Evolutionary conservation across 1,284 basidiomycete species (phyloP).

Genomic region (Pseudozyma pruni): DNA sequence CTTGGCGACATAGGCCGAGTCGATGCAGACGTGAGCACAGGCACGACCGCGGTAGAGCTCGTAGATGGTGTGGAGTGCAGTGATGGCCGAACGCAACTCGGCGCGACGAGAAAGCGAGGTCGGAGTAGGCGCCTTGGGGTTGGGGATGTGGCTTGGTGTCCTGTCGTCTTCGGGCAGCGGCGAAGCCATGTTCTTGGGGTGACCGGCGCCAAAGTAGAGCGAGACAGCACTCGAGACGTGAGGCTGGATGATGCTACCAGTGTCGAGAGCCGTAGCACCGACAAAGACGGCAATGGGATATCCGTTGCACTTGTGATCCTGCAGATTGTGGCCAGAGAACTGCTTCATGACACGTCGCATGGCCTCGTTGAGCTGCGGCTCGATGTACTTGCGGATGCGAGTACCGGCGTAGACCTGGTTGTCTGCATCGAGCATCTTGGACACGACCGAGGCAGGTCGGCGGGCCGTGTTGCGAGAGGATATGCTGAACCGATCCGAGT

Average conservation of each 20-base stretch:
- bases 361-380: constrained; percentile 45
- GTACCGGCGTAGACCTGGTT: constrained; percentile 46
- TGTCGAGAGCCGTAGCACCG: constrained; percentile 46
- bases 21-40: constrained; percentile 61
- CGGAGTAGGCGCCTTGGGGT: constrained; percentile 47
- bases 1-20: constrained; percentile 61
- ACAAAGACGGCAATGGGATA: constrained; percentile 57
- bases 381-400: constrained; percentile 48
- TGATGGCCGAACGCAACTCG: constrained; percentile 51
- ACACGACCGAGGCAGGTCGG: constrained; percentile 25
- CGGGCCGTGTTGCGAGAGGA: constrained; percentile 27
- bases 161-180: constrained; percentile 46
- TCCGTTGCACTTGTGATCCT: constrained; percentile 55
- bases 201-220: constrained; percentile 50
- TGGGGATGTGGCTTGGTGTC: constrained; percentile 41
- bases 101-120: constrained; percentile 51
- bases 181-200: constrained; percentile 51
- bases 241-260: constrained; percentile 49
- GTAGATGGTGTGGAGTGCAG: constrained; percentile 49
- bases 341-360: constrained; percentile 53
- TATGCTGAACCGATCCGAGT: constrained; percentile 36
- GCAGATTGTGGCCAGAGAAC: constrained; percentile 45
- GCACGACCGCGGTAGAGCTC: constrained; percentile 47
- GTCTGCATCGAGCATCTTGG: constrained; percentile 40
- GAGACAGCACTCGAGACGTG: constrained; percentile 39